Evolutionary conservation across 2,329 filamentous ascomycete species (phyloP).

Genomic region (Gliomastix tumulicola): DNA sequence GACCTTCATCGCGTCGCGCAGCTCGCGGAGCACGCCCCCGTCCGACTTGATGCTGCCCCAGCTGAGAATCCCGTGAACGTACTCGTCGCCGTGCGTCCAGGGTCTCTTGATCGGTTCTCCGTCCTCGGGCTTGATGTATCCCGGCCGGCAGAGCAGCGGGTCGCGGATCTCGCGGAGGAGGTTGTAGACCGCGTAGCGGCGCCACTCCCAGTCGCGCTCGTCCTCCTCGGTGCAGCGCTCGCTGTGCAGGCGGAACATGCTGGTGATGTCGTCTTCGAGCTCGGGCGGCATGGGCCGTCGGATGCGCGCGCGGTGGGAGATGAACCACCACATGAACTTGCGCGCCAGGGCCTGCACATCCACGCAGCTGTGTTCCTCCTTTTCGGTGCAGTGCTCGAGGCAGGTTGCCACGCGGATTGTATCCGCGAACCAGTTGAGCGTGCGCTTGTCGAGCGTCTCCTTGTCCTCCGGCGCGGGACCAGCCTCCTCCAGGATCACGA

Average conservation of each 20-base stretch:
- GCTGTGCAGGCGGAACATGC: no score
- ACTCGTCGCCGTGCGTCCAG: background rate
- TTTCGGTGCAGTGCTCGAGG: no score
- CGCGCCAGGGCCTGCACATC: background rate
- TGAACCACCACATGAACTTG: background rate
- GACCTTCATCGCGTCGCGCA: no score
- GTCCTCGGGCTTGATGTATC: background rate
- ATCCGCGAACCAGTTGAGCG: no score
- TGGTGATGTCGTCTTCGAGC: no score
- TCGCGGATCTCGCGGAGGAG: background rate
- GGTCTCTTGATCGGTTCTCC: background rate
- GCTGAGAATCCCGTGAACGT: background rate
- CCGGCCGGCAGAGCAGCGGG: background rate
- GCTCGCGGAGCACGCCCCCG: background rate
- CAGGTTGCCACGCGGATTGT: no score
- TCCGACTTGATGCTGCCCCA: background rate
- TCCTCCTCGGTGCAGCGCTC: background rate
- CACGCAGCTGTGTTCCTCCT: background rate
- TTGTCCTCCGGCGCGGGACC: background rate
- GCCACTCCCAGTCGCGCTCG: no score
- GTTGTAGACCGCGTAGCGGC: background rate
- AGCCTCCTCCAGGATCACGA: background rate
- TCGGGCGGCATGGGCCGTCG: no score
- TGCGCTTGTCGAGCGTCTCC: background rate
- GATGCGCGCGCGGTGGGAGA: no score